Conservation (phyloP, 176 grass and related monocot species). For the Bolboschoenus planiculmis region DNA sequence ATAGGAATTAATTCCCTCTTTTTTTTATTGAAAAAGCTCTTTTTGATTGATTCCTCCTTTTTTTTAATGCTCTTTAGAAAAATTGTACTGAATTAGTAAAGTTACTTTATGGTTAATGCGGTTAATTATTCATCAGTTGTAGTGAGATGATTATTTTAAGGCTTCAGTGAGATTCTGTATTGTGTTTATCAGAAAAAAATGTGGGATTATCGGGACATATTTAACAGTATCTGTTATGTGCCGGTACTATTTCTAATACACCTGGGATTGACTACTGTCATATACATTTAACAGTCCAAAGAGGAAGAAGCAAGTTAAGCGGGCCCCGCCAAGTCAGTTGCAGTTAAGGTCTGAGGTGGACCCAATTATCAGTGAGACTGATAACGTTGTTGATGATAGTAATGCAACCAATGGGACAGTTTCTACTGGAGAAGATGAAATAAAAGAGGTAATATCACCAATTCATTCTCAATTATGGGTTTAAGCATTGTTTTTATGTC, state of each 20-base stretch:
- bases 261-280: background rate
- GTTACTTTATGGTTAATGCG: background rate
- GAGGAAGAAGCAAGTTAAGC: background rate
- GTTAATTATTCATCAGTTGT: background rate
- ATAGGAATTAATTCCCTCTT: background rate
- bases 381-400: background rate
- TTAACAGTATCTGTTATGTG: background rate
- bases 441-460: conserved; percentile 18
- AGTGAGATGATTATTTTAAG: background rate
- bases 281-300: background rate
- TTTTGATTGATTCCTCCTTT: background rate
- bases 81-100: background rate
- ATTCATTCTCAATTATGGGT: background rate
- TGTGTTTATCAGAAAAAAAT: background rate
- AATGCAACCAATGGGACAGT: background rate
- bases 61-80: background rate
- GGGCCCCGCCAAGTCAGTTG: background rate
- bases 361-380: conserved; percentile 4
- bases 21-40: background rate
- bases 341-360: background rate
- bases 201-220: background rate
- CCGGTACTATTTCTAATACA: background rate
- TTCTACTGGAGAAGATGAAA: conserved; percentile 11
- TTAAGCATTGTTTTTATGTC: background rate
- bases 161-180: background rate